Conservation (phyloP, 176 grass and related monocot genomes). For the Oryza glaberrima region DNA sequence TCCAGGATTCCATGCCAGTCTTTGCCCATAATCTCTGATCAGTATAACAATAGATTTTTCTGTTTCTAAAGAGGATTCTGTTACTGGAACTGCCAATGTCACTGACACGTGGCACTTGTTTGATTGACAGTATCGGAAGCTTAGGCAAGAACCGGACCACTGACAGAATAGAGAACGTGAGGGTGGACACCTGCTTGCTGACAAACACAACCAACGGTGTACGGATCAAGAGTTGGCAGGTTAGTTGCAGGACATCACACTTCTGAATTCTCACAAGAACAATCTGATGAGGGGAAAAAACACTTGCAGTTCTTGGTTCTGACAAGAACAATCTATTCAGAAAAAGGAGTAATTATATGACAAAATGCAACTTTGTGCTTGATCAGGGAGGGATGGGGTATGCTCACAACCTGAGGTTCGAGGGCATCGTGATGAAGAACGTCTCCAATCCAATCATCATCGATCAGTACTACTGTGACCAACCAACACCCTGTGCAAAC, state of each 20-base stretch:
- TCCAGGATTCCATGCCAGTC: background rate
- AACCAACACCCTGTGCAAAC: conserved; percentile 52
- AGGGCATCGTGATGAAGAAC: conserved; percentile 68
- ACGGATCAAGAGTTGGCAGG: conserved; percentile 98
- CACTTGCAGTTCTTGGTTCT: background rate
- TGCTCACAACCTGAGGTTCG: conserved; percentile 62
- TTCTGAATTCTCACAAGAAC: background rate
- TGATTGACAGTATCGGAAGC: conserved; percentile 69
- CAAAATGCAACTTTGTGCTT: background rate
- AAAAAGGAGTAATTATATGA: background rate
- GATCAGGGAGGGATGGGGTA: conserved; percentile 71
- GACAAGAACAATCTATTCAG: background rate
- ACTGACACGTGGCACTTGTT: background rate
- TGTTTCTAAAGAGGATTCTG: background rate
- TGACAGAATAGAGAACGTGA: conserved; percentile 57
- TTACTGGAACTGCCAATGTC: background rate
- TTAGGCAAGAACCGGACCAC: conserved; percentile 71
- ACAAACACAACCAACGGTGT: conserved; percentile 72
- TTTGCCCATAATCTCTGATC: background rate
- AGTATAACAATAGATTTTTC: background rate
- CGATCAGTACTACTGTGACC: conserved; percentile 84
- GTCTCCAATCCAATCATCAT: conserved; percentile 86
- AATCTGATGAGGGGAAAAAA: background rate
- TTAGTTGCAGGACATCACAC: conserved; percentile 49
- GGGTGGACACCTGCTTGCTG: conserved; percentile 67